Percentiles rank a stretch among this genome's conserved stretches.
These are phyloP conservation scores for Pestalotiopsis sp. DNA, from an alignment of 2,329 filamentous ascomycete genomes.

Conservation along the genomic window DNA sequence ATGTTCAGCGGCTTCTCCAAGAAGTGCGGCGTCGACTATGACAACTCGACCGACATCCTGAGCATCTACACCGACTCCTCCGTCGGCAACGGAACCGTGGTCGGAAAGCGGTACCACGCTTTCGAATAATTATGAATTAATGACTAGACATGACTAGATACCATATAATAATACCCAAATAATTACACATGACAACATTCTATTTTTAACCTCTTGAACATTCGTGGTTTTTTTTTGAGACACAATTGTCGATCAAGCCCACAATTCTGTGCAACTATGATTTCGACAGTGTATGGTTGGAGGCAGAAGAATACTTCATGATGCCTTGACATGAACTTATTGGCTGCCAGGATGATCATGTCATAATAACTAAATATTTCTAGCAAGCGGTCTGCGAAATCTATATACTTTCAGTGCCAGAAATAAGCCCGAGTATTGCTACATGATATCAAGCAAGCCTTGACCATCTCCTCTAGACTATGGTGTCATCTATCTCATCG, in stretches of 20 bases:
- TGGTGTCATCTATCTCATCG: slow-evolving; percentile 5
- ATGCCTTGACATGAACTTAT: too few relatives aligned
- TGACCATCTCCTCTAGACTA: background rate
- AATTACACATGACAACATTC: background rate
- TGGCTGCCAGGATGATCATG: too few relatives aligned
- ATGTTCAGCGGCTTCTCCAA: slow-evolving; percentile 43
- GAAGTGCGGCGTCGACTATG: slow-evolving; percentile 35
- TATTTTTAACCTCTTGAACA: too few relatives aligned
- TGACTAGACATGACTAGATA: slow-evolving; percentile 8
- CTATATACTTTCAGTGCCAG: background rate
- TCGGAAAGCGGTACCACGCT: slow-evolving; percentile 29
- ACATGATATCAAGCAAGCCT: background rate
- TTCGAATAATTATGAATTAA: slow-evolving; percentile 15
- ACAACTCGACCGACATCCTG: slow-evolving; percentile 30
- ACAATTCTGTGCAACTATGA: too few relatives aligned
- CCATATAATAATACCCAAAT: background rate
- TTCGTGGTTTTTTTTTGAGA: too few relatives aligned
- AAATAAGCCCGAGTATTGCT: background rate
- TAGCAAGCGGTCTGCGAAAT: background rate
- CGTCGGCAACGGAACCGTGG: slow-evolving; percentile 29
- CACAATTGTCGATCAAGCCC: too few relatives aligned
- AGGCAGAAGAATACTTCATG: too few relatives aligned
- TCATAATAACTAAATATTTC: too few relatives aligned
- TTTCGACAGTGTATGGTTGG: too few relatives aligned
- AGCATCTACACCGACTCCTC: slow-evolving; percentile 28